Evolutionary conservation across 1,139 yeast species (phyloP), one percentile per base, ranked within the genome.

Genomic region (Arxiozyma heterogenica): DNA sequence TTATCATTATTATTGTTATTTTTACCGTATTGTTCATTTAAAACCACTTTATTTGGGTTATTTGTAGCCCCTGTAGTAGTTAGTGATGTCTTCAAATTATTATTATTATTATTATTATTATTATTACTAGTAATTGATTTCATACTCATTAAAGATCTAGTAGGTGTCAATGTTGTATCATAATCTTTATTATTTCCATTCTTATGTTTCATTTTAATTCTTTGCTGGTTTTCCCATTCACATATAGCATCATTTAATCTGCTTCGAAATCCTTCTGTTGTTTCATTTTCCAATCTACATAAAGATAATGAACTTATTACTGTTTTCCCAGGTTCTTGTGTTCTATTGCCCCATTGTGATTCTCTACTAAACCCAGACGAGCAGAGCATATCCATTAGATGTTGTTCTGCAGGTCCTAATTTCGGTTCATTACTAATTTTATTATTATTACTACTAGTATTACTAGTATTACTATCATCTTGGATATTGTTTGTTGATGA

Each of bases 351-450:
- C 99, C 99, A 94, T 23, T 69, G 66, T 47, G 88, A 91, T 38
- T 76, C 75, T 9, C 79, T 73, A 5, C 75, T 72, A 61, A 91
- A 88, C 0, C 99, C 99, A 0, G 95, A 84, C 0, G 94, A 78
- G 64, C 97, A 90, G 53, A 94, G 78, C 98, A 94, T 94, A 59
- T 90, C 97, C 71, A 89, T 81, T 53, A 94, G 75, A 71, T 93
- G 98, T 67, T 86, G 93, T 69, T 94, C 99, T 0, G 98, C 98
- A 8, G 96, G 86, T 2, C 95, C 96, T 54, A 88, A 73, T 38
- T 74, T 75, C 60, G 80, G 81, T 4, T 68, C 49, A 23, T 18
- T 50, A 20, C 20, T 46, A 21, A n/a, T n/a, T n/a, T n/a, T n/a
- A n/a, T n/a, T n/a, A n/a, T n/a, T n/a, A n/a, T n/a, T n/a, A n/a